Evolutionary conservation across 495 filamentous ascomycete genomes (phyloP), one percentile per base, ranked within the genome.

Genomic region (Talaromyces adpressus): DNA sequence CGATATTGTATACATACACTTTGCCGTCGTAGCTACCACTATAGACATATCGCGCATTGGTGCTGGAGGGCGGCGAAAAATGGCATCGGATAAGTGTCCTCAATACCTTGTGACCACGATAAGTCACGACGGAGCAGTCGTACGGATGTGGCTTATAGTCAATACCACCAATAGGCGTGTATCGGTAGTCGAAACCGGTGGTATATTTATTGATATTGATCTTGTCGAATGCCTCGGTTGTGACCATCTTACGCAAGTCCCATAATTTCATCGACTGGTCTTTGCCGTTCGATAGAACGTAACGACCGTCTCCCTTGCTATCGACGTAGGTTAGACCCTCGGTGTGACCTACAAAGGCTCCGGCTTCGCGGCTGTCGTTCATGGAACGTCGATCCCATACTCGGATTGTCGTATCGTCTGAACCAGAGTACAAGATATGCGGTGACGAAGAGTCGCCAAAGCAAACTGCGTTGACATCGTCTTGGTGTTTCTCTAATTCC

Each of bases 231-330:
- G 82, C 81, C 22, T 84, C 80, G 20, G 86, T 87, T 22, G 84
- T 85, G 82, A 91, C 89, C 82, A 90, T 91, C 64, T 85, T 88
- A 62, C 95, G 81, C 54, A 98, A 76, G 76, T 98, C 94, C 94
- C 94, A 98, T 4, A 98, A 82, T 76, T 98, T 98, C 88, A 96
- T 96, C 34, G 86, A 90, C 73, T 98, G 94, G 68, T 98, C 94
- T 69, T 98, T 98, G 63, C 84, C 90, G 65, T 98, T 98, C 64
- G 90, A 93, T 6, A 98, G 81, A 8, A 98, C 87, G 69, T 97
- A 98, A 69, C 94, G 84, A 8, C 94, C 94, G 70, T 98, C 94
- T 57, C 92, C 92, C 75, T 98, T 98, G 75, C 88, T 93, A 74
- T 98, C 93, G 62, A 98, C 88, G 68, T 97, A 97, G 0, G 94